Evolutionary conservation across 805 yeast species (phyloP), one percentile per base, ranked within the genome.

Genomic region (Wickerhamiella spandovensis): DNA sequence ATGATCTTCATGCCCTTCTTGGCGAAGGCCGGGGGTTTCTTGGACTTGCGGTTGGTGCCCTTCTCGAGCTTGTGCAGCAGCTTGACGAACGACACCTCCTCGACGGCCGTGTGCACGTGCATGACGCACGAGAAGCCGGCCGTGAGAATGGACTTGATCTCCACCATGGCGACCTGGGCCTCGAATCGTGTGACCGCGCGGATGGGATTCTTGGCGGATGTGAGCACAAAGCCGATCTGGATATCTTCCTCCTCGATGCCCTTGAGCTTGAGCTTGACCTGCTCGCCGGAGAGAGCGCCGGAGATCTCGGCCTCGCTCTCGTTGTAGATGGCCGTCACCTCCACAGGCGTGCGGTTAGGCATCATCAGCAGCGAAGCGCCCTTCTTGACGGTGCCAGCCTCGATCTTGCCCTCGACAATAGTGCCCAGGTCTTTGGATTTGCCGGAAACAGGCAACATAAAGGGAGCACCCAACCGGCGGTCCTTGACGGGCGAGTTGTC

Each of bases 71-170:
- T 88, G 72, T 92, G 97, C 64, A 88, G 74, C 67, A 92, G 76
- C 62, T 81, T 80, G 48, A 81, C 74, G 64, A 92, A 78, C 23
- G 76, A 75, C 48, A 92, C 95, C 70, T 92, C 99, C 71, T 92
- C 97, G 59, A 90, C 88, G 50, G 97, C 97, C 47, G 97, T 87
- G 73, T 92, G 98, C 60, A 92, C 83, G 65, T 92, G 98, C 96
- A 92, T 90, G 50, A 92, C 97, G 77, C 97, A 92, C 13, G 96
- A 81, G 74, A 81, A 92, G 51, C 99, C 99, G 48, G 94, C 81
- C 4, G 98, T 85, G 63, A 92, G 74, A 63, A 92, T 92, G 18
- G 95, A 84, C 71, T 85, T 88, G 68, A 92, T 79, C 72, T 92
- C 99, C 52, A 92, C 96, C 69, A 92, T 85, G 50, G 97, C 97